phyloP scores from a whole-genome alignment of 805 yeast species.

The Nakazawaea ambrosiae region DNA sequence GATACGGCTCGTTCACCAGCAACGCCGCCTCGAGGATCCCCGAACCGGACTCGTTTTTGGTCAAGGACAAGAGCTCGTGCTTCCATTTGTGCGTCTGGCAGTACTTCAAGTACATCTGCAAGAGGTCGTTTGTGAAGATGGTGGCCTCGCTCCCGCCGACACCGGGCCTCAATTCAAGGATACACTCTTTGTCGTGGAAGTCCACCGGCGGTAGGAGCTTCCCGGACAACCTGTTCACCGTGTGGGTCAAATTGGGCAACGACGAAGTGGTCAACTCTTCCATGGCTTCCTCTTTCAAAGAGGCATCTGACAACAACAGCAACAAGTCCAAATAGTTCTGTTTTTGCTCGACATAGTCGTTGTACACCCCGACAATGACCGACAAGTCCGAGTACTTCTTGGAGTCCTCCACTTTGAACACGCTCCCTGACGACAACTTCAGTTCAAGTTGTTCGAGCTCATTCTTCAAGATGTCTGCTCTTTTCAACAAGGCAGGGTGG shows the following conservation, averaged over 20 bases:
- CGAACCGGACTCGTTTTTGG: constrained; percentile 49
- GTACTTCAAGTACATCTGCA: constrained; percentile 74
- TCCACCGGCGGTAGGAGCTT: constrained; percentile 70
- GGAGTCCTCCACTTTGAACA: constrained; percentile 40
- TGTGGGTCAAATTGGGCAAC: constrained; percentile 35
- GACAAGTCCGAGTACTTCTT: constrained; percentile 40
- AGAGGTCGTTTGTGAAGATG: constrained; percentile 73
- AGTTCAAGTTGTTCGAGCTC: constrained; percentile 37
- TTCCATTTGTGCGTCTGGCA: constrained; percentile 66
- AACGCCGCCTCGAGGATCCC: constrained; percentile 77
- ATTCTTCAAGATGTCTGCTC: constrained; percentile 33
- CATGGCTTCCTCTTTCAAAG: constrained; percentile 52
- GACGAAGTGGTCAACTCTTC: constrained; percentile 42
- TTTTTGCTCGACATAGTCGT: constrained; percentile 27
- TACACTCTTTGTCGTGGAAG: constrained; percentile 68
- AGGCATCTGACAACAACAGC: constrained; percentile 37
- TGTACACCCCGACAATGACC: constrained; percentile 33
- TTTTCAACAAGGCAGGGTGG: constrained; percentile 44
- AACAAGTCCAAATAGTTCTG: constrained; percentile 27
- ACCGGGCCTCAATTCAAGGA: constrained; percentile 88
- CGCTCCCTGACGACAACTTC: constrained; percentile 32
- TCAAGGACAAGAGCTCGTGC: constrained; percentile 47
- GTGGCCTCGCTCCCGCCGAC: constrained; percentile 95
- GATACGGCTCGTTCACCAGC: constrained; percentile 65
- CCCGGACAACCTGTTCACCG: constrained; percentile 41